Evolutionary conservation across 78 protist species (phyloP), one percentile per base, ranked within the genome.

Genomic region (Cyanophora paradoxa): DNA sequence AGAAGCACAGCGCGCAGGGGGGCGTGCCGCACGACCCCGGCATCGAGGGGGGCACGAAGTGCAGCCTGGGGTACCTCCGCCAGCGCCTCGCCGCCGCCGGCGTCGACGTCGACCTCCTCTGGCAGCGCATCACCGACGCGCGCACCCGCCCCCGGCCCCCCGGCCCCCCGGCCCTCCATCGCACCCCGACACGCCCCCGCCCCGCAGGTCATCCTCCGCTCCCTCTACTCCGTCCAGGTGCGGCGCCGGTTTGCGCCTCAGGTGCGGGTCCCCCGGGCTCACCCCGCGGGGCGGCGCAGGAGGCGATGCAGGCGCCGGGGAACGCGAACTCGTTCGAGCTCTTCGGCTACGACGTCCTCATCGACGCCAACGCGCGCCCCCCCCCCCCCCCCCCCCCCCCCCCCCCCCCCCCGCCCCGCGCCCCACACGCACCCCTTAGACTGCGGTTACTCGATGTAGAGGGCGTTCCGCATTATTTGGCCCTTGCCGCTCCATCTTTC

Each of bases 301-400:
- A 76, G 22, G 40, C 28, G 30, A 76, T 76, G 26, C 37, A 40
- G 10, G 2, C 7, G 14, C n/a, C n/a, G n/a, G n/a, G n/a, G n/a
- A 11, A 33, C 16, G 50, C 34, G 13, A 2, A 11, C 30, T 0
- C 33, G 33, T 81, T 81, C 48, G 85, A 81, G 42, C 62, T 81
- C 31, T 57, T 65, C 56, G 85, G 85, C 3, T 74, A 36, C 61
- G 85, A 81, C 31, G 37, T 81, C 20, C 69, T 81, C n/a, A 44
- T 81, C 48, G 85, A 81, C 75, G 61, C 48, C 22, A 28, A 68
- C 62, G n/a, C n/a, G n/a, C n/a, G n/a, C n/a, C n/a, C n/a, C n/a
- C n/a, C 16, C n/a, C n/a, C n/a, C n/a, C n/a, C n/a, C n/a, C n/a
- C n/a, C n/a, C n/a, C n/a, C n/a, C n/a, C n/a, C n/a, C n/a, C n/a